Conservation (phyloP, 2,329 filamentous ascomycete species). For the Verticillium dahliae region DNA sequence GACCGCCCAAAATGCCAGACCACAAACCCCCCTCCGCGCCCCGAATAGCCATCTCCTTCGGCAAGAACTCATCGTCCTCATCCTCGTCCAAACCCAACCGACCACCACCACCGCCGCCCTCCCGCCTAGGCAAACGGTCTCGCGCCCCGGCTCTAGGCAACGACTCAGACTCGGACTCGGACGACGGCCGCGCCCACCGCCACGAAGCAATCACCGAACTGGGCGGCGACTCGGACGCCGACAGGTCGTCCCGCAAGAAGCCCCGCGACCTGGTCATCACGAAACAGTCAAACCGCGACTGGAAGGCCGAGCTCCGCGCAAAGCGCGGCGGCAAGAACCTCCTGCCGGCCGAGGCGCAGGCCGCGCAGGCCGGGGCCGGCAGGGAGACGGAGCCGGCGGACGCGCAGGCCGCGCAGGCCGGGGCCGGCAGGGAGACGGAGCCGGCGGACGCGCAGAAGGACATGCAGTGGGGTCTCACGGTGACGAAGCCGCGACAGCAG, state of each 20-base stretch:
- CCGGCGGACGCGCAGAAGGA: constrained; percentile 41
- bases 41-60: constrained; percentile 12
- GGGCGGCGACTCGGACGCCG: constrained; percentile 33
- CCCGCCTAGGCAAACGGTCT: constrained; percentile 41
- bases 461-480: constrained; percentile 48
- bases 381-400: constrained; percentile 32
- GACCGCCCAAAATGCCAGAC: constrained; percentile 6
- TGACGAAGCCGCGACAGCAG: constrained; percentile 47
- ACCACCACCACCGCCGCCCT: constrained; percentile 21
- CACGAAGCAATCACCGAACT: constrained; percentile 46
- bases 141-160: constrained; percentile 33
- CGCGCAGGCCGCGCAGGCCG: constrained; percentile 34
- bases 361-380: constrained; percentile 27
- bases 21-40: constrained; percentile 2
- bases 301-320: constrained; percentile 48
- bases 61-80: neutral
- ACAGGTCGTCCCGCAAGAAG: constrained; percentile 15
- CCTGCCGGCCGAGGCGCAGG: constrained; percentile 49
- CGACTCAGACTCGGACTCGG: constrained; percentile 36
- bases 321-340: constrained; percentile 41
- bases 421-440: constrained; percentile 22
- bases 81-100: neutral
- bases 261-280: constrained; percentile 47
- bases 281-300: constrained; percentile 53
- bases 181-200: constrained; percentile 21